These are phyloP conservation scores for Colletotrichum liriopes DNA, from an alignment of 2,329 filamentous ascomycete species.

Conservation along the genomic window DNA sequence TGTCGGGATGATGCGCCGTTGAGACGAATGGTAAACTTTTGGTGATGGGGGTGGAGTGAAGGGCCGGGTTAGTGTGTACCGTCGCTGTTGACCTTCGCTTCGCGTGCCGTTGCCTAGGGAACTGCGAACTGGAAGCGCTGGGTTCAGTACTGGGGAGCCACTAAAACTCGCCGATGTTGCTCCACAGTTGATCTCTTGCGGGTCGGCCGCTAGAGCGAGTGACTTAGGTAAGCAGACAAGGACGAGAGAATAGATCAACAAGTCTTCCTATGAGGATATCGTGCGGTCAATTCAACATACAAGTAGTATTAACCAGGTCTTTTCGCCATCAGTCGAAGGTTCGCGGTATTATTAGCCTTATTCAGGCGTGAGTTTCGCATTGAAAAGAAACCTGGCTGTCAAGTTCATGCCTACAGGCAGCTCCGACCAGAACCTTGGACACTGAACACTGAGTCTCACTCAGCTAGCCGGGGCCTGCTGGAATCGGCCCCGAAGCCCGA, in stretches of 20 bases:
- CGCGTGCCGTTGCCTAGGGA: constrained; percentile 39
- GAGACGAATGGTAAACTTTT: constrained; percentile 40
- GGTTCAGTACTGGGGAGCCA: constrained; percentile 8
- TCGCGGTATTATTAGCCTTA: too few relatives aligned
- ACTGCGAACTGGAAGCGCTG: constrained; percentile 21
- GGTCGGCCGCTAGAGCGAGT: background rate
- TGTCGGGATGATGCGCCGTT: constrained; percentile 40
- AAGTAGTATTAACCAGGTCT: background rate
- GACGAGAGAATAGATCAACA: background rate
- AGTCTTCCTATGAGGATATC: constrained; percentile 2
- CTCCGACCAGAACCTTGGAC: background rate
- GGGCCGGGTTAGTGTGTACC: constrained; percentile 35
- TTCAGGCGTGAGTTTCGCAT: background rate
- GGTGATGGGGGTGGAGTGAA: constrained; percentile 37
- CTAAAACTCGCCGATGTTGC: constrained; percentile 3
- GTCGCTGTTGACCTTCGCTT: constrained; percentile 41
- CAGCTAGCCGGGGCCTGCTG: constrained; percentile 17
- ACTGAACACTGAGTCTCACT: constrained; percentile 15
- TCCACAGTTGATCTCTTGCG: constrained; percentile 22
- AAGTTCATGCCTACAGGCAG: background rate
- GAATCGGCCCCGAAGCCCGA: constrained; percentile 29
- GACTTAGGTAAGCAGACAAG: constrained; percentile 24
- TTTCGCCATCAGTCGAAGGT: too few relatives aligned
- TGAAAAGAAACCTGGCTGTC: background rate
- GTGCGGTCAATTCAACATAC: background rate